Base-by-base conservation (phyloP, 257 asterid species). In the Sherardia arvensis region DNA sequence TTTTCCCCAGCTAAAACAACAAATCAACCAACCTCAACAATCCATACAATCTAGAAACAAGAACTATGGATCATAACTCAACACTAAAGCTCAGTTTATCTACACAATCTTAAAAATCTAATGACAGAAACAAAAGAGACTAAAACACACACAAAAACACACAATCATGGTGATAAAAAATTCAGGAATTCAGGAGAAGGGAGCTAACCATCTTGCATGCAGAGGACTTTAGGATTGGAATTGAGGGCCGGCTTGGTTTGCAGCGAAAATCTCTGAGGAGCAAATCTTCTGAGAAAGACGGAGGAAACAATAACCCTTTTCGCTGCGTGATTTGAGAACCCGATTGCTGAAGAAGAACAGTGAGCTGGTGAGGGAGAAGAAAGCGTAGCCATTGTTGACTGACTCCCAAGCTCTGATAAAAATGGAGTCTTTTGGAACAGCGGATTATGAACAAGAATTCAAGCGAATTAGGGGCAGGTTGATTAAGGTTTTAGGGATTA, bases 131-230 rank as follows among this genome's bases (percentile, higher is more conserved):
- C 53, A 12, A 12, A n/a, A 12, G 0, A 45, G 20, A 12, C 20
- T 12, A 45, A 43, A 66, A 61, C 21, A 11, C 25, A 51, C 63
- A 20, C 36, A 64, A 14, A 63, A 4, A 22, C 0, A 60, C 12
- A 11, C 34, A 55, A 53, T 2, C 36, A 38, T 10, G 11, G 21
- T 20, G 49, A 33, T 22, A 3, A 27, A n/a, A 21, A 40, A 25
- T 11, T 3, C 18, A 26, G 17, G n/a, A 26, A 56, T 58, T 9
- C 5, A 9, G 51, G 30, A 62, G 32, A 21, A 53, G 23, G 55
- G 51, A 53, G 58, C 86, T 33, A 77, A 88, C 95, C 95, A 76
- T 91, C 95, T 62, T 85, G 94, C 87, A 85, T 83, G 81, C 73
- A 76, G 80, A 78, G 74, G 53, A 53, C 84, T 80, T 74, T 79